Conservation (phyloP, 176 grass and related monocot genomes). For the Tillandsia leiboldiana region DNA sequence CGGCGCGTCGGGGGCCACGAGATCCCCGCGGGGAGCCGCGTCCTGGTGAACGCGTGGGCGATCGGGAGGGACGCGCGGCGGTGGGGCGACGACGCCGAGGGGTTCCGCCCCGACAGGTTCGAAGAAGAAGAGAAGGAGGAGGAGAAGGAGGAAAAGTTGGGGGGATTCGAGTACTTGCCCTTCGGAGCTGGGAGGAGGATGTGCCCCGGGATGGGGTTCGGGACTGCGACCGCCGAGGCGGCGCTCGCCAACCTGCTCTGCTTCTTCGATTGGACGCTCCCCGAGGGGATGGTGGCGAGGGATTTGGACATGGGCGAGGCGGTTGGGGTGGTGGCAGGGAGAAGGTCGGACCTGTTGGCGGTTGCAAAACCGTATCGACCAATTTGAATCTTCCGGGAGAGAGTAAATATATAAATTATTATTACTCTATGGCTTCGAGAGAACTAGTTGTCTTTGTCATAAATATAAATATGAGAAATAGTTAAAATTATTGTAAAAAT, state of each 20-base stretch:
- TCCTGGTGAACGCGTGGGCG: conserved; percentile 57
- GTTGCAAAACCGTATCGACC: no score
- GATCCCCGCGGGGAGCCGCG: conserved; percentile 26
- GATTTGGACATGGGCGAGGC: no score
- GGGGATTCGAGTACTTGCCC: conserved; percentile 56
- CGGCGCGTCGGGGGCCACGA: conserved; percentile 19
- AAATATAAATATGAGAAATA: no score
- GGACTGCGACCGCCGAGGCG: no score
- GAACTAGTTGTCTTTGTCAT: no score
- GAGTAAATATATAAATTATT: no score
- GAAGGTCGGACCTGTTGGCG: neutral
- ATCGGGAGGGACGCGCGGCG: conserved; percentile 43
- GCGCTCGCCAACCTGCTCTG: no score
- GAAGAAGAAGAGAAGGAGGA: neutral
- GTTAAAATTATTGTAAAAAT: no score
- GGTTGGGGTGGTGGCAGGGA: rapidly evolving
- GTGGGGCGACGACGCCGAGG: conserved; percentile 40
- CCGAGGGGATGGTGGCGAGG: no score
- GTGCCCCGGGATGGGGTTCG: conserved; percentile 5
- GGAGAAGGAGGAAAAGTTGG: conserved; percentile 15
- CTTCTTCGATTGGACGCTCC: no score
- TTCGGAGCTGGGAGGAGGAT: conserved; percentile 45
- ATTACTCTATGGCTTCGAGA: no score
- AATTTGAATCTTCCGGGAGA: no score
- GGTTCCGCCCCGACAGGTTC: conserved; percentile 69